These are phyloP conservation scores for Penstemon newberryi DNA, from an alignment of 257 asterid genomes.

Conservation along the genomic window DNA sequence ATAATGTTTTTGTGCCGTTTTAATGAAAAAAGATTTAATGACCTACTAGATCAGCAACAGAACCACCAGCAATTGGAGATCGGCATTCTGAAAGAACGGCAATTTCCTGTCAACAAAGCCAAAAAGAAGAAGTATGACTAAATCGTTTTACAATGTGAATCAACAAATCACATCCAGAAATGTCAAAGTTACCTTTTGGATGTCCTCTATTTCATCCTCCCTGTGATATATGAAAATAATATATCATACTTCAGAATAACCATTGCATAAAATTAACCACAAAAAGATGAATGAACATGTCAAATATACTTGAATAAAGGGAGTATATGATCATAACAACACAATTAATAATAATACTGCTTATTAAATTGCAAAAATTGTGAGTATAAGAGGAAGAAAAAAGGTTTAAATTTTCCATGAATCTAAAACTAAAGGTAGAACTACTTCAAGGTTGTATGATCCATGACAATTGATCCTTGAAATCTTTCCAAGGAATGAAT, in stretches of 20 bases:
- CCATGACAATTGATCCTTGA: no score
- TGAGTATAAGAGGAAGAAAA: no score
- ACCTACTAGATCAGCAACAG: constrained; percentile 97
- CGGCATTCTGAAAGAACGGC: constrained; percentile 96
- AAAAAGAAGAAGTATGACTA: constrained; percentile 27
- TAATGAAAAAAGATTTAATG: constrained; percentile 17
- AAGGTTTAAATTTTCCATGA: no score
- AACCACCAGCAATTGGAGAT: constrained; percentile 98
- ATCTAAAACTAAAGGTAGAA: no score
- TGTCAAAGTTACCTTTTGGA: constrained; percentile 75
- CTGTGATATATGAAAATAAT: constrained; percentile 44
- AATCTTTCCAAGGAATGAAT: no score
- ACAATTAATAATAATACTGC: no score
- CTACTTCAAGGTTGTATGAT: no score
- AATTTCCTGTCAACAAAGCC: constrained; percentile 70
- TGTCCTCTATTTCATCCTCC: constrained; percentile 99
- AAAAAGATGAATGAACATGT: no score
- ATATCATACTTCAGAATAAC: constrained; percentile 30
- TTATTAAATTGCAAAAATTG: no score
- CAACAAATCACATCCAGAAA: constrained; percentile 20
- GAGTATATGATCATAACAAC: no score
- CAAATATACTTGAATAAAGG: no score
- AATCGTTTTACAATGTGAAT: constrained; percentile 13
- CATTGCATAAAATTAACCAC: no score
- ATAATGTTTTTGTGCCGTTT: background rate